Percentiles rank a stretch among this genome's conserved stretches.
phyloP scores from a whole-genome alignment of 1,139 yeast genomes.

The Zhuliangozyma parablackwelliae region DNA sequence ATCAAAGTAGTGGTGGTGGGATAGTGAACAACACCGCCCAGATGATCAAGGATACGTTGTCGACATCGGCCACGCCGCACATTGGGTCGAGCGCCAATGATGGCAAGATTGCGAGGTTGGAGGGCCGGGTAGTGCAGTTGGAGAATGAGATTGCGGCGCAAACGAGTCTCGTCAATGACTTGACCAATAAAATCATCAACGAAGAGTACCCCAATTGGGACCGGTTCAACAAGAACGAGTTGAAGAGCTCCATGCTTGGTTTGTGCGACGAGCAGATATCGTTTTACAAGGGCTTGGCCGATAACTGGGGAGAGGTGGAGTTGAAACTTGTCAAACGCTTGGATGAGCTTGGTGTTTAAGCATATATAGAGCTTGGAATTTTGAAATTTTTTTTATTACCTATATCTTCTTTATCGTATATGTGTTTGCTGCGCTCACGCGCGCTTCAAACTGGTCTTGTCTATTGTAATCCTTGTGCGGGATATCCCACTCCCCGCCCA shows the following conservation, averaged over 20 bases:
- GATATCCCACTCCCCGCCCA: slow-evolving; percentile 56
- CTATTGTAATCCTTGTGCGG: slow-evolving; percentile 39
- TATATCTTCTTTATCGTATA: slow-evolving; percentile 1
- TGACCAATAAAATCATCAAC: slow-evolving; percentile 68
- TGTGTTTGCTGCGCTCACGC: not conserved
- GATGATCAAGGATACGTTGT: slow-evolving; percentile 42
- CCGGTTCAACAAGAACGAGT: slow-evolving; percentile 69
- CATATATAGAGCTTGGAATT: not conserved
- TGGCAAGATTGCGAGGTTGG: slow-evolving; percentile 29
- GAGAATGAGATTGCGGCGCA: slow-evolving; percentile 57
- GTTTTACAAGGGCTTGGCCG: slow-evolving; percentile 68
- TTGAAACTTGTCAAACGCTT: slow-evolving; percentile 36
- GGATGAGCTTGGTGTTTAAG: slow-evolving; percentile 20
- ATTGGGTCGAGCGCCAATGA: slow-evolving; percentile 40
- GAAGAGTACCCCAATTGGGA: slow-evolving; percentile 85
- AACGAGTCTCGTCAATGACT: slow-evolving; percentile 44
- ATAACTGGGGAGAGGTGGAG: slow-evolving; percentile 67
- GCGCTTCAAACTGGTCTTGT: slow-evolving; percentile 6
- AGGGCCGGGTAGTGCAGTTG: slow-evolving; percentile 29
- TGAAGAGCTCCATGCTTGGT: slow-evolving; percentile 63
- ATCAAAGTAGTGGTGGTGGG: slow-evolving; percentile 21
- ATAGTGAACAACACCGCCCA: slow-evolving; percentile 44
- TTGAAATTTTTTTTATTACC: not conserved
- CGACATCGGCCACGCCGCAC: slow-evolving; percentile 41
- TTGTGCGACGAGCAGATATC: slow-evolving; percentile 74